These are phyloP conservation scores for Pythium angustatum DNA, from an alignment of 352 stramenopile genomes.

Conservation along the genomic window DNA sequence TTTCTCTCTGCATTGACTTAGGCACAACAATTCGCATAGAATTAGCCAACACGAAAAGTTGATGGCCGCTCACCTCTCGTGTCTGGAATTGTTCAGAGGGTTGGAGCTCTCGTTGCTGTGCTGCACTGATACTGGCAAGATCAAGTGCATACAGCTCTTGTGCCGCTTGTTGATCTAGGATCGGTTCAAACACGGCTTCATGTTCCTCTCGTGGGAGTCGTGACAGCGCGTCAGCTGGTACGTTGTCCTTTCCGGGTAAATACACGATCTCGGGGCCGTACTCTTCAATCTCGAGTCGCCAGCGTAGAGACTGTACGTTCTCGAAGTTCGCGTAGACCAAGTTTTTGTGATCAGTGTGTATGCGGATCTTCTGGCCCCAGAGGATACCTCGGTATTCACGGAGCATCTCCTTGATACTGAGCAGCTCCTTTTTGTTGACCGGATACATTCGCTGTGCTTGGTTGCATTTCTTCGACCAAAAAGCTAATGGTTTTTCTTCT, in stretches of 20 bases:
- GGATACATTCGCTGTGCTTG: slow-evolving; percentile 30
- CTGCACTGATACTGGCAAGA: no score
- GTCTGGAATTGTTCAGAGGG: no score
- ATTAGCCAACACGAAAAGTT: no score
- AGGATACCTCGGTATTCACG: slow-evolving; percentile 30
- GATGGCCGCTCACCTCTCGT: no score
- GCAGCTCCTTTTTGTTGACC: slow-evolving; percentile 37
- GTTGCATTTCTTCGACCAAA: slow-evolving; percentile 32
- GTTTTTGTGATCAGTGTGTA: slow-evolving; percentile 43
- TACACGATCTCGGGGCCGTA: slow-evolving; percentile 3
- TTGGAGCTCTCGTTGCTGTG: no score
- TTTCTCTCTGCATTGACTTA: neutral
- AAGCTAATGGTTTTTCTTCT: slow-evolving; percentile 15
- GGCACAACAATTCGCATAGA: slow-evolving; percentile 1
- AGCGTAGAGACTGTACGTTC: neutral
- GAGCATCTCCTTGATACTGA: slow-evolving; percentile 38
- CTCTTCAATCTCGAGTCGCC: slow-evolving; percentile 16
- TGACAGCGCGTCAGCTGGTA: slow-evolving; percentile 11
- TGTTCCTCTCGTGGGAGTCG: no score
- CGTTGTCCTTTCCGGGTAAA: slow-evolving; percentile 8
- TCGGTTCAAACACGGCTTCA: no score
- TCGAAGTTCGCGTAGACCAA: neutral
- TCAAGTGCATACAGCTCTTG: no score
- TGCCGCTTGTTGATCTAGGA: no score
- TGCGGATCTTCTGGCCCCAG: slow-evolving; percentile 12